Conservation (phyloP, 345 rosid species). For the Trapa bicornis region DNA sequence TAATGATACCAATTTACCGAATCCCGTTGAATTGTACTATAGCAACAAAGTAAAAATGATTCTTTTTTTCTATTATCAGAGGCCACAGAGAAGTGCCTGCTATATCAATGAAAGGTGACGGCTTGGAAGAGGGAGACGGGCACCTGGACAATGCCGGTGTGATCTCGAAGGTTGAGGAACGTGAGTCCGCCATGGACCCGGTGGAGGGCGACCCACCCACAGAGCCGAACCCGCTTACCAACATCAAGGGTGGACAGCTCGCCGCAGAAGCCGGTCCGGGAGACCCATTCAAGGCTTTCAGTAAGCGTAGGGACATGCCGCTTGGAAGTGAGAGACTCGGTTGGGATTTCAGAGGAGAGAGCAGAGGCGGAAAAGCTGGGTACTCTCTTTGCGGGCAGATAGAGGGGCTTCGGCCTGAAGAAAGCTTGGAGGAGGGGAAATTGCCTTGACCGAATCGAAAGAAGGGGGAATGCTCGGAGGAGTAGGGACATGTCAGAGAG, state of each 20-base stretch:
- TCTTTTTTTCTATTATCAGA: neutral
- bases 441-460: neutral
- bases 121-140: neutral
- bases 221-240: constrained; percentile 70
- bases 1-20: no score
- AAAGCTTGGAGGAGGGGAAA: neutral
- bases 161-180: constrained; percentile 90
- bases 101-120: neutral
- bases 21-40: neutral
- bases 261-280: constrained; percentile 57
- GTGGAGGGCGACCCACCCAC: constrained; percentile 96
- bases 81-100: neutral
- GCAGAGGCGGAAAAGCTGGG: neutral
- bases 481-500: constrained; percentile 2
- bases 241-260: constrained; percentile 48
- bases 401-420: neutral
- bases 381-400: neutral
- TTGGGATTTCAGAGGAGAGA: neutral
- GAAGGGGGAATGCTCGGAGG: constrained; percentile 6
- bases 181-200: constrained; percentile 87
- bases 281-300: constrained; percentile 52
- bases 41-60: neutral
- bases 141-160: constrained; percentile 90
- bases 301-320: constrained; percentile 12
- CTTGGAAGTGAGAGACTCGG: neutral